Base-by-base conservation (phyloP, 2,329 filamentous ascomycete genomes). In the Pseudogymnoascus sp. region DNA sequence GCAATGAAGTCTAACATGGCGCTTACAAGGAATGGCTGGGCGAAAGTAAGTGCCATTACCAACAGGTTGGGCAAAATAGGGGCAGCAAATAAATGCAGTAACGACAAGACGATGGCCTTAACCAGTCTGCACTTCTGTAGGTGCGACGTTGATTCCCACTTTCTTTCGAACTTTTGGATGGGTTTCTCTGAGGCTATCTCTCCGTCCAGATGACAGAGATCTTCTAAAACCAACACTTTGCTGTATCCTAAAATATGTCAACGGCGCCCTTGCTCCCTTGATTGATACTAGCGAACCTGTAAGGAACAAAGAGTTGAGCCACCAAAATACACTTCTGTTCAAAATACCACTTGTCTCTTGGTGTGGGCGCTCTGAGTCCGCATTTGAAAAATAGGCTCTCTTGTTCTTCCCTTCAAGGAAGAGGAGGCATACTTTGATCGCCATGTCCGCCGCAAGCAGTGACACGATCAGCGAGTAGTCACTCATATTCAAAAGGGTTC, bases 291-390 rank as follows among this genome's bases (percentile, higher is more conserved):
- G 28, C 50, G 8, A 34, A 56, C 50, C 50, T 56, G 50, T 56
- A 10, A 56, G 50, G 10, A 56, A 56, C 16, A 56, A 34, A 21
- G 28, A 56, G 28, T 56, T 56, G n/a, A 56, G 50, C 50, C 50
- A 56, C 50, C 50, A 56, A 1, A 56, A 56, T 3, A 56, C 50
- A 21, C 50, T 56, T 56, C 50, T 56, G 28, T 56, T 56, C 28
- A 56, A 56, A 56, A 56, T 56, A 8, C 50, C 50, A 34, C 28
- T 34, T 56, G 28, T 56, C 11, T 56, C 50, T 56, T 56, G 50
- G 50, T 4, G 28, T 21, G 50, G 50, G 5, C 50, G 50, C 25
- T 34, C 50, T 34, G 50, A 34, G 28, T 56, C 50, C 1, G 16
- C 28, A 56, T 14, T 34, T 14, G 50, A 56, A 56, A 56, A 56